Conservation (phyloP, 371 early-diverging fungal species). For the Mucor indicus region DNA sequence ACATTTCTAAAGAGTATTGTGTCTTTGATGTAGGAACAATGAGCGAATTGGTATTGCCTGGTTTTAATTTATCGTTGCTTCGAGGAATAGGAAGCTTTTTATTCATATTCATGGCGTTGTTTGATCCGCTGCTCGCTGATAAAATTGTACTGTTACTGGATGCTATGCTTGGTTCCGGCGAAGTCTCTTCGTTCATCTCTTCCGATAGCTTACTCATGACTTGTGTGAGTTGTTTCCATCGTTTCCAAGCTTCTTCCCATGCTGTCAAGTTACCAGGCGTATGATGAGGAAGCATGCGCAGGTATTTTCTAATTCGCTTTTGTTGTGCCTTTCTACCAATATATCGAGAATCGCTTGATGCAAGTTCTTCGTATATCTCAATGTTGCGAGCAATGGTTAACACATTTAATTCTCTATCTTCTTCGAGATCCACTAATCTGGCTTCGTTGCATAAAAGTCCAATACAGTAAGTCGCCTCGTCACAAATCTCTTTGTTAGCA, state of each 20-base stretch:
- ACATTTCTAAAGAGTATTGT: constrained; percentile 18
- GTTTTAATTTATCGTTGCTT: constrained; percentile 1
- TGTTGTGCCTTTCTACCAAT: constrained; percentile 76
- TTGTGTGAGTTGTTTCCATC: constrained; percentile 65
- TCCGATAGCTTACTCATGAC: constrained; percentile 45
- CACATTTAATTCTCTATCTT: constrained; percentile 43
- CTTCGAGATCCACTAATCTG: constrained; percentile 53
- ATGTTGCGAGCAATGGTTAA: constrained; percentile 67
- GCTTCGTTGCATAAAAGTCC: constrained; percentile 61
- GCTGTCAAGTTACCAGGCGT: constrained; percentile 79
- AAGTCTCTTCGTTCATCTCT: constrained; percentile 22
- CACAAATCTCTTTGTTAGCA: constrained; percentile 67
- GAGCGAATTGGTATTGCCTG: no score
- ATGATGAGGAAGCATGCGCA: constrained; percentile 63
- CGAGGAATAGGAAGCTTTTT: constrained; percentile 11
- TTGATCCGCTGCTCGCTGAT: no score
- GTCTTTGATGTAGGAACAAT: no score
- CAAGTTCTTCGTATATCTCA: constrained; percentile 67
- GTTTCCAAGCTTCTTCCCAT: constrained; percentile 86
- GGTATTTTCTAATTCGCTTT: constrained; percentile 67
- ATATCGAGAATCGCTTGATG: constrained; percentile 49
- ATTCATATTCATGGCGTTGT: no score
- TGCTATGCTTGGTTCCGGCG: background rate
- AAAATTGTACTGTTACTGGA: background rate
- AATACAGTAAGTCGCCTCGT: constrained; percentile 57